phyloP scores from a whole-genome alignment of 2,329 filamentous ascomycete species.

The Aspergillus nomiae region DNA sequence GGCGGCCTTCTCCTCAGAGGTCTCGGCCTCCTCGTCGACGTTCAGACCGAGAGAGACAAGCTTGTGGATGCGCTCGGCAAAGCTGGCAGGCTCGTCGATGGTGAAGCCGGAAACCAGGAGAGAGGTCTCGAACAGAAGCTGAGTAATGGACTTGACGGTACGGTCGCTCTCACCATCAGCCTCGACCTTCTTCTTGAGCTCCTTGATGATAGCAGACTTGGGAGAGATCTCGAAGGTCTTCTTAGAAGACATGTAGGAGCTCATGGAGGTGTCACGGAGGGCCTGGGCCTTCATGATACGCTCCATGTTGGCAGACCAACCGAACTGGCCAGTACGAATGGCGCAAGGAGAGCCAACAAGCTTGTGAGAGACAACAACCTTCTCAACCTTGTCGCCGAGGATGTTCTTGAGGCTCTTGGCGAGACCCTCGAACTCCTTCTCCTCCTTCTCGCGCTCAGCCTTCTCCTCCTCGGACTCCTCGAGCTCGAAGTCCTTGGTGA shows the following conservation, averaged over 20 bases:
- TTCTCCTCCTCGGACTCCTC: slow-evolving; percentile 99
- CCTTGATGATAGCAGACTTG: slow-evolving; percentile 95
- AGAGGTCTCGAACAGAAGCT: slow-evolving; percentile 98
- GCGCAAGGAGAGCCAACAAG: slow-evolving; percentile 91
- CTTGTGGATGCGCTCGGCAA: slow-evolving; percentile 99
- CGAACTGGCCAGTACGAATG: slow-evolving; percentile 99
- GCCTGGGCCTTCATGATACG: slow-evolving; percentile 99
- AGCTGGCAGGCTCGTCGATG: slow-evolving; percentile 96
- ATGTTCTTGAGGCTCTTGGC: slow-evolving; percentile 99
- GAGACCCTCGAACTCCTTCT: slow-evolving; percentile 96
- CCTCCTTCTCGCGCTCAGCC: slow-evolving; percentile 88
- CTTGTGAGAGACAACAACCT: slow-evolving; percentile 99
- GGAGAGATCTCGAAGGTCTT: slow-evolving; percentile 99
- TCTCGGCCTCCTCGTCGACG: slow-evolving; percentile 90
- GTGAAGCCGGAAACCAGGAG: slow-evolving; percentile 99
- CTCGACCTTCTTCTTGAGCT: slow-evolving; percentile 99
- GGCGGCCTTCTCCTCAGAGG: slow-evolving; percentile 55
- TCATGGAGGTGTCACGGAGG: slow-evolving; percentile 99
- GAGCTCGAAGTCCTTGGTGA: slow-evolving; percentile 99
- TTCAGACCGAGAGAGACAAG: slow-evolving; percentile 96
- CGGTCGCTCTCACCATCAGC: slow-evolving; percentile 96
- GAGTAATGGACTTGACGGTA: slow-evolving; percentile 98
- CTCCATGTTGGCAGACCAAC: slow-evolving; percentile 99
- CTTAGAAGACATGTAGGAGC: slow-evolving; percentile 99
- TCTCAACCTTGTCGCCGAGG: slow-evolving; percentile 99